Evolutionary conservation across 2,329 filamentous ascomycete species (phyloP).

Genomic region (Aspergillus cejpii): DNA sequence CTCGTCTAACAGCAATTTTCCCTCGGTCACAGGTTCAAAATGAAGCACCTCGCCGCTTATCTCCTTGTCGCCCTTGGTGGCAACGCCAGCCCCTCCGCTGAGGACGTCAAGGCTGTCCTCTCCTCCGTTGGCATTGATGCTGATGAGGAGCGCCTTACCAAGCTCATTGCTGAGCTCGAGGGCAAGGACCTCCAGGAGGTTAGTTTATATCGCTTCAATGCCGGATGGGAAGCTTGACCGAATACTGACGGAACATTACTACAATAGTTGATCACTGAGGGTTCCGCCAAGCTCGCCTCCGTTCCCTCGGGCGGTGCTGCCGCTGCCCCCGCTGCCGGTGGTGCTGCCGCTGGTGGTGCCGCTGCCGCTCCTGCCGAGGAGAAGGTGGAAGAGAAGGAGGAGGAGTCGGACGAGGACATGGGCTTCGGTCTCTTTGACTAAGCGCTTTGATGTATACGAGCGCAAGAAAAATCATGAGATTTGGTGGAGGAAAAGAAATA

Average conservation of each 20-base stretch:
- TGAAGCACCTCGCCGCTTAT: constrained; percentile 99
- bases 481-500: constrained; percentile 59
- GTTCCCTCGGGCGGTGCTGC: constrained; percentile 83
- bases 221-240: neutral
- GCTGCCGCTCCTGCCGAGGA: constrained; percentile 61
- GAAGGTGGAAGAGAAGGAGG: constrained; percentile 66
- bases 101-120: constrained; percentile 83
- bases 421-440: constrained; percentile 66
- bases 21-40: constrained; percentile 52
- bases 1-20: constrained; percentile 15
- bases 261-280: constrained; percentile 77
- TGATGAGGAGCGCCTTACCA: constrained; percentile 75
- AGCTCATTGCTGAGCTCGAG: constrained; percentile 72
- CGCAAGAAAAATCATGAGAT: constrained; percentile 44
- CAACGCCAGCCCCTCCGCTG: constrained; percentile 78
- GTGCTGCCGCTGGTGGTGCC: constrained; percentile 59
- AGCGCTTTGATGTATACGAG: constrained; percentile 24
- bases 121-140: constrained; percentile 91
- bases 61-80: constrained; percentile 92
- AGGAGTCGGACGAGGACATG: constrained; percentile 71
- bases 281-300: constrained; percentile 89
- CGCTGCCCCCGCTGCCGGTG: constrained; percentile 39
- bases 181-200: constrained; percentile 78
- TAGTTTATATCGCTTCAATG: constrained; percentile 33
- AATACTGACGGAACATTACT: constrained; percentile 12